Percentiles rank a stretch among this genome's conserved stretches.
Evolutionary conservation across 306 rosid genomes (phyloP).

Genomic region (Cyclanthera cordifolia): DNA sequence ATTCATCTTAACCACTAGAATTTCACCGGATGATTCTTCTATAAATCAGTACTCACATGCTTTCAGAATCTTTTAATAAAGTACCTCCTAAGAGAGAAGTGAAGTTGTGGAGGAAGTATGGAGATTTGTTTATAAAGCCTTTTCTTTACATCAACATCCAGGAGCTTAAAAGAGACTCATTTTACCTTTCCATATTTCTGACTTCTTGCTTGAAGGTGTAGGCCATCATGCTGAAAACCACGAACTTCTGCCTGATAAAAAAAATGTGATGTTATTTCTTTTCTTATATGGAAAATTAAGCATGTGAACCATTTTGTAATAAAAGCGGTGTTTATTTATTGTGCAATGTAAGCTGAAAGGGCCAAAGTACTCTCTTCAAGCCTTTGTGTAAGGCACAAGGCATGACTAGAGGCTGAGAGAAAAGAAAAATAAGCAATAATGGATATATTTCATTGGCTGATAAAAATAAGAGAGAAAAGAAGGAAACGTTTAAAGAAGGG

Average conservation of each 20-base stretch:
- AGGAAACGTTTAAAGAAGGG: neutral
- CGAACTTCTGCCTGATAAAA: slow-evolving; percentile 75
- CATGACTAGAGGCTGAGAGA: neutral
- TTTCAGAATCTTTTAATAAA: neutral
- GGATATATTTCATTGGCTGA: neutral
- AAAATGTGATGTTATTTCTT: neutral
- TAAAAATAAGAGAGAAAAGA: neutral
- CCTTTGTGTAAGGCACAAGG: neutral
- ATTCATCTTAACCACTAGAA: neutral
- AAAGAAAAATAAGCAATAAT: neutral
- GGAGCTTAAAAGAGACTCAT: neutral
- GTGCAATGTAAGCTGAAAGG: neutral
- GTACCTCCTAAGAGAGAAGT: neutral
- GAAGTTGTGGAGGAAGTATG: neutral
- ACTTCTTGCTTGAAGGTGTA: slow-evolving; percentile 95
- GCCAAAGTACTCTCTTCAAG: neutral
- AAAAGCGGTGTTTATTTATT: neutral
- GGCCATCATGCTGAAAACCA: slow-evolving; percentile 72
- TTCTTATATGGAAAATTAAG: neutral
- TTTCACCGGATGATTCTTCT: neutral
- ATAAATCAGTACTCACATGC: neutral
- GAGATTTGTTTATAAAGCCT: neutral
- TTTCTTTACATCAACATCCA: neutral
- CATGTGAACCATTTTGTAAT: neutral
- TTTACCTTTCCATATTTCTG: slow-evolving; percentile 86